Evolutionary conservation across 2,329 filamentous ascomycete species (phyloP), one percentile per base, ranked within the genome.

Genomic region (Hymenoscyphus occultus): DNA sequence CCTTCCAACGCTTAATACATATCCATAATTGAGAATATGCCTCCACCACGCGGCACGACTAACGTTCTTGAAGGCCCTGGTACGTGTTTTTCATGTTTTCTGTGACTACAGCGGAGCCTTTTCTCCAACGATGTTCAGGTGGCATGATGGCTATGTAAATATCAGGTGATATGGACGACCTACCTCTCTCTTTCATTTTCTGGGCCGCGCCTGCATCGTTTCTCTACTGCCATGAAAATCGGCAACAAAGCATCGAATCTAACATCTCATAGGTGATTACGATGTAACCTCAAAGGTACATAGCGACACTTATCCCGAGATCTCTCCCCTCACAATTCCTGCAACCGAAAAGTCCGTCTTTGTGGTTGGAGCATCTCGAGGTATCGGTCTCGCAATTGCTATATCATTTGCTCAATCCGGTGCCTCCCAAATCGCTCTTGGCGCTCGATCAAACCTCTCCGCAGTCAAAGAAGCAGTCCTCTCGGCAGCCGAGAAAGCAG

Each of bases 351-450:
- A 77, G 61, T 72, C 74, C 7, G 74, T 80, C 57, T 78, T 89
- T 64, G 80, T 88, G 60, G 84, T 80, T 0, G 86, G 85, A 9
- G 84, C 81, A 0, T 83, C 81, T 2, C 81, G 80, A 48, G 84
- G 84, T 2, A 80, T 86, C 42, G 85, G 86, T 5, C 77, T 77
- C 2, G 79, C 80, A 14, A 83, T 81, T 3, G 84, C 84, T 0
- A 71, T 83, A n/a, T 81, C 83, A 10, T 88, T 81, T 69, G 85
- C 84, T 22, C 76, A 76, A 68, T 84, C 85, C 4, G 82, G 82
- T 4, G 82, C 80, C 39, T 78, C 80, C 0, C 73, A 76, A 35
- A 84, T 89, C 64, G 81, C 81, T 16, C 76, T 88, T 22, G 80
- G 77, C 6, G 85, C 84, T 0, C 81, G 86, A 28, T 83, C 81